Conservation (phyloP, 148 eudicot species). For the Vaccinium macrocarpon region DNA sequence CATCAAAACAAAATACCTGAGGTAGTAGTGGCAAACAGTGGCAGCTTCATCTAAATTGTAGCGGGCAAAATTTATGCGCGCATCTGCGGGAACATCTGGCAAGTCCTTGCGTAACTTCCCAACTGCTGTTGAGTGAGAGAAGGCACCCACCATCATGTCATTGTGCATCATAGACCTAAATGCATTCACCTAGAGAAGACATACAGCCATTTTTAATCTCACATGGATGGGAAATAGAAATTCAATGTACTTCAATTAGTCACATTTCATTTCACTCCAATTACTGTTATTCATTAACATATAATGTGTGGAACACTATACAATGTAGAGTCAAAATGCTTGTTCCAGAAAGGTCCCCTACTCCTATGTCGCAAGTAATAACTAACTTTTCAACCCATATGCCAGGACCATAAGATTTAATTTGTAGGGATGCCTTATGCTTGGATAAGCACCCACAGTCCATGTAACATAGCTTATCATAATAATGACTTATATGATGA, state of each 20-base stretch:
- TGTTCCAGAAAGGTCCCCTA: neutral
- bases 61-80: constrained; percentile 68
- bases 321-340: neutral
- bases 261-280: neutral
- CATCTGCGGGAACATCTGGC: constrained; percentile 79
- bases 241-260: neutral
- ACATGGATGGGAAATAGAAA: neutral
- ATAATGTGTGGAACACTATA: neutral
- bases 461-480: neutral
- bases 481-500: neutral
- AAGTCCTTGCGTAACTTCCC: constrained; percentile 85
- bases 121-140: constrained; percentile 96
- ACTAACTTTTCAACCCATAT: no score
- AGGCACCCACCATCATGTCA: constrained; percentile 98
- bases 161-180: constrained; percentile 87
- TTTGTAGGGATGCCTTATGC: neutral
- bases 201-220: neutral
- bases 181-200: constrained; percentile 66
- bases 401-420: no score
- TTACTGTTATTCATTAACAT: neutral
- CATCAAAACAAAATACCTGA: constrained; percentile 51
- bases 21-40: constrained; percentile 79
- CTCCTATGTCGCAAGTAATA: no score
- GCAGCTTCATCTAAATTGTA: constrained; percentile 88
- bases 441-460: neutral